Percentiles rank a stretch among this genome's conserved stretches.
Conservation (phyloP, 208 protist genomes). For the Wallacemonas rigidus region DNA sequence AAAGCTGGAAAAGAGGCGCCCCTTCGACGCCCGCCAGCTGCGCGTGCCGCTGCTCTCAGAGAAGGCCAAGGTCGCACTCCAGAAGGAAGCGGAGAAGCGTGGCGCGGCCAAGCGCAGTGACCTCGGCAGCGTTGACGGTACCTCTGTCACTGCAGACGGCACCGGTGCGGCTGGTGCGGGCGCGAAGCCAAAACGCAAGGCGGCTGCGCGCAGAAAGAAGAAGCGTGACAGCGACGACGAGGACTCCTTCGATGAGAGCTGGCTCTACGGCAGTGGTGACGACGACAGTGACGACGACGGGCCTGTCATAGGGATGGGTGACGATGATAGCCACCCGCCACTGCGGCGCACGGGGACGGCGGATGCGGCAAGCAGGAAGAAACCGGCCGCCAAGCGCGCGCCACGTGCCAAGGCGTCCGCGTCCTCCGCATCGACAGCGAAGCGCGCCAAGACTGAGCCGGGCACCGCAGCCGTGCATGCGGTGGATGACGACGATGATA, state of each 20-base stretch:
- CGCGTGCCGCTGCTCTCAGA: slow-evolving; percentile 87
- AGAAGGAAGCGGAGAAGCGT: slow-evolving; percentile 71
- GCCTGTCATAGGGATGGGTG: slow-evolving; percentile 45
- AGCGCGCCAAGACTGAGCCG: slow-evolving; percentile 32
- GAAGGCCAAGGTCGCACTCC: slow-evolving; percentile 66
- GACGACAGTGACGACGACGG: slow-evolving; percentile 30
- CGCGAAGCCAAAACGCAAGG: slow-evolving; percentile 39
- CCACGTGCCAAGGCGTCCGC: slow-evolving; percentile 19
- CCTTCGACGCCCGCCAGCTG: slow-evolving; percentile 70
- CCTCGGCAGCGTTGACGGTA: slow-evolving; percentile 12
- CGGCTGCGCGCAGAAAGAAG: slow-evolving; percentile 36
- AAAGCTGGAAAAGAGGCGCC: slow-evolving; percentile 86
- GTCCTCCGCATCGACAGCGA: slow-evolving; percentile 4
- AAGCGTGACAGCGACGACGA: slow-evolving; percentile 61
- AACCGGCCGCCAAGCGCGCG: slow-evolving; percentile 20
- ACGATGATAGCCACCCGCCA: slow-evolving; percentile 20
- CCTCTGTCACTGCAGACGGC: slow-evolving; percentile 3
- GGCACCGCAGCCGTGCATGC: neutral
- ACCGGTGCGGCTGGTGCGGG: slow-evolving; percentile 14
- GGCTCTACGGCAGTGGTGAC: slow-evolving; percentile 32
- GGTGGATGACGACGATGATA: slow-evolving; percentile 34
- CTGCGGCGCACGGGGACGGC: slow-evolving; percentile 8
- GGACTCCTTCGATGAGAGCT: slow-evolving; percentile 31
- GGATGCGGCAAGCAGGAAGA: slow-evolving; percentile 27
- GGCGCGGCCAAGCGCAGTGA: slow-evolving; percentile 10